phyloP scores from a whole-genome alignment of 805 yeast genomes.

The Candida railenensis region DNA sequence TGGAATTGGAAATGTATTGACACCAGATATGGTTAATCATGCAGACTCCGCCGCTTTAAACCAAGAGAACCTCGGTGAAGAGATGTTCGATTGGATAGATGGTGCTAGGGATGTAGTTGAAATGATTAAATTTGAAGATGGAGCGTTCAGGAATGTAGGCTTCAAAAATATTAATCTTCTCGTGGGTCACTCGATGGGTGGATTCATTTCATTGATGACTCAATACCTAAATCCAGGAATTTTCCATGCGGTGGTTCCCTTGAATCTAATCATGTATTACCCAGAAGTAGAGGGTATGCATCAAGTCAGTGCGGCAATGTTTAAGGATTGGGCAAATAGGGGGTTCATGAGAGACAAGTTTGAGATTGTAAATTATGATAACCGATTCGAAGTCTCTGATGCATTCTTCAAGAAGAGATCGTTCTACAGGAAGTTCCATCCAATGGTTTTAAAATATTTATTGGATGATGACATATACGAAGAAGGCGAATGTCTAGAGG shows the following conservation, averaged over 20 bases:
- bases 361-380: not conserved
- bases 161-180: slow-evolving; percentile 8
- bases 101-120: slow-evolving; percentile 10
- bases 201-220: slow-evolving; percentile 7
- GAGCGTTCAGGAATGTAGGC: not conserved
- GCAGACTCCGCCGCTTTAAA: slow-evolving; percentile 12
- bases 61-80: slow-evolving; percentile 8
- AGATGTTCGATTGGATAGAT: slow-evolving; percentile 11
- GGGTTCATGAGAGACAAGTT: slow-evolving; percentile 5
- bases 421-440: slow-evolving; percentile 25
- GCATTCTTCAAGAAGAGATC: slow-evolving; percentile 1
- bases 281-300: not conserved
- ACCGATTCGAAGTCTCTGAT: not conserved
- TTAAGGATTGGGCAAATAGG: not conserved
- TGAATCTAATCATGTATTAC: slow-evolving; percentile 12
- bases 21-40: slow-evolving; percentile 13
- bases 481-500: not conserved
- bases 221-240: slow-evolving; percentile 7
- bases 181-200: slow-evolving; percentile 18
- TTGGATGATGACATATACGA: slow-evolving; percentile 39
- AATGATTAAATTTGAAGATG: slow-evolving; percentile 5
- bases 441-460: slow-evolving; percentile 43
- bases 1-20: slow-evolving; percentile 10
- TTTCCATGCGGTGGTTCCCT: slow-evolving; percentile 9
- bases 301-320: not conserved